Base-by-base conservation (phyloP, 805 yeast species). In the Metschnikowia peoriensis region DNA sequence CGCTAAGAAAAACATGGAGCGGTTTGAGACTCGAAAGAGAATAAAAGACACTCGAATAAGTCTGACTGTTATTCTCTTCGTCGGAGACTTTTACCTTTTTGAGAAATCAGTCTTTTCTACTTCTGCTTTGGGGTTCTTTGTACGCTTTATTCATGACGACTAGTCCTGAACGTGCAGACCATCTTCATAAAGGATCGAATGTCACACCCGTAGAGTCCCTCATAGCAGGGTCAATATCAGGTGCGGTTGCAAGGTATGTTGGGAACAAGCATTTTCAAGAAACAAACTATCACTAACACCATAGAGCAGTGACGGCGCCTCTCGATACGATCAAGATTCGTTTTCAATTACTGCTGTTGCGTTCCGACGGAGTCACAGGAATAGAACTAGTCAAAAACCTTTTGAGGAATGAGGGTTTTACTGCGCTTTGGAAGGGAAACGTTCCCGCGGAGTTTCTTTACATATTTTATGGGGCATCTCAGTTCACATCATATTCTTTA, bases 361-460 rank as follows among this genome's bases (percentile, higher is more conserved):
- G 47, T 14, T 38, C 51, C 7, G 49, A 46, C 40, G 40, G 49
- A 32, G 8, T 12, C 15, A 12, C 60, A 10, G 77, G 81, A 2
- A 34, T 61, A 3, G 51, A 65, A 16, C 73, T 85, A 0, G 65
- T 82, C 44, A 56, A 54, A 12, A 66, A 72, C 1, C 77, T 90
- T 1, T 56, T 78, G 1, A 64, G 66, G 16, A 75, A 81, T 35
- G 98, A 93, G 67, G 96, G 96, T 1, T 41, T 85, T 0, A 54
- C 67, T 12, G 93, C 90, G 0, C 74, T 93, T n/a, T 94, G 98
- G 98, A 92, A 91, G 66, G 99, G 99, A 0, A 94, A 94, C 65
- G 78, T 89, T 0, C 96, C 99, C 0, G 99, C 98, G 0, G 90
- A 90, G 57, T 67, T 84, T 38, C 81, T 94, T 83, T 94, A 94